Evolutionary conservation across 371 early-diverging fungal genomes (phyloP).

Genomic region (Gilbertella persicaria): DNA sequence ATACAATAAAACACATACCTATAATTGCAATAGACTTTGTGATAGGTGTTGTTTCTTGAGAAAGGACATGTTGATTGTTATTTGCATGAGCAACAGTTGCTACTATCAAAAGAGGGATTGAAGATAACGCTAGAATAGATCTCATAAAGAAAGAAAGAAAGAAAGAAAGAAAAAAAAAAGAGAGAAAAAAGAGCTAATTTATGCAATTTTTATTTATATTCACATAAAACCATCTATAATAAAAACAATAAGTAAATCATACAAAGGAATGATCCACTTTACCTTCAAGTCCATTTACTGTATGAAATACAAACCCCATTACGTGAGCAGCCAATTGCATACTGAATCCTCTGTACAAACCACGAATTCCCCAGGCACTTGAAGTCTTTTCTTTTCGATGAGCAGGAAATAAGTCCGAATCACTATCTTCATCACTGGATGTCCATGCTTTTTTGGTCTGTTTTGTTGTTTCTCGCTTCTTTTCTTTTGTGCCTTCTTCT

Average conservation of each 20-base stretch:
- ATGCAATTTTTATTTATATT: no score
- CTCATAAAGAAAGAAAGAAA: constrained; percentile 1
- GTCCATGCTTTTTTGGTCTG: background rate
- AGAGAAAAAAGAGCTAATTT: no score
- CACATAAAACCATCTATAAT: constrained; percentile 4
- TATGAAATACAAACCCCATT: constrained; percentile 58
- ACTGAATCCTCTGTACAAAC: constrained; percentile 78
- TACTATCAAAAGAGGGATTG: background rate
- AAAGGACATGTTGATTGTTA: constrained; percentile 11
- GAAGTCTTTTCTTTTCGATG: constrained; percentile 13
- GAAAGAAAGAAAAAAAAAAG: background rate
- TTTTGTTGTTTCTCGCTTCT: background rate
- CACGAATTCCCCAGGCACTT: constrained; percentile 67
- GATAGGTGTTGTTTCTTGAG: constrained; percentile 1
- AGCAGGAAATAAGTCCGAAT: constrained; percentile 17
- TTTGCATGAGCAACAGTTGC: background rate
- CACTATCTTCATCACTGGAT: constrained; percentile 18
- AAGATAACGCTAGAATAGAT: background rate
- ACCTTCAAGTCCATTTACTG: constrained; percentile 56
- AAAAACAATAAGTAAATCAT: background rate
- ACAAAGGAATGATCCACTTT: background rate
- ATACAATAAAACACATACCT: constrained; percentile 9
- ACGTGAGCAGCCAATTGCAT: constrained; percentile 68
- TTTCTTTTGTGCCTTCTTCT: constrained; percentile 79
- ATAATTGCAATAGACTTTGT: constrained; percentile 27